phyloP scores from a whole-genome alignment of 2,329 filamentous ascomycete species.

The Colletotrichum simmondsii region DNA sequence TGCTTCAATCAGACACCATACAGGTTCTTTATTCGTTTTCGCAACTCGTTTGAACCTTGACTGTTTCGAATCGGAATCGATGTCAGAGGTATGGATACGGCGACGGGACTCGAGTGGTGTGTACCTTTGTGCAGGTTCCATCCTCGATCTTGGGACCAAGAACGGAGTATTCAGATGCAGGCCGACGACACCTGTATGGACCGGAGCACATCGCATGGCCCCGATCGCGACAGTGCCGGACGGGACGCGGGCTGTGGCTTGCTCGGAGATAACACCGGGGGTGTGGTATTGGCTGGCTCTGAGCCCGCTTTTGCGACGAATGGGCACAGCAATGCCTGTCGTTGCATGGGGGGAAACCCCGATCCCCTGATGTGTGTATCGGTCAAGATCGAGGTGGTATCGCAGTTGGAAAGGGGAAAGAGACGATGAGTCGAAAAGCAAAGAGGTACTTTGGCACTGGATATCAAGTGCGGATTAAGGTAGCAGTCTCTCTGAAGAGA shows the following conservation, averaged over 20 bases:
- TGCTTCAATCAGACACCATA: slow-evolving; percentile 13
- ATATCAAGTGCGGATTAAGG: background rate
- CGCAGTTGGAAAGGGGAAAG: slow-evolving; percentile 18
- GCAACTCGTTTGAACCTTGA: background rate
- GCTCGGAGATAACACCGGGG: slow-evolving; percentile 17
- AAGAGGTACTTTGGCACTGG: background rate
- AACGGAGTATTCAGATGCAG: background rate
- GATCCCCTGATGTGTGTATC: slow-evolving; percentile 9
- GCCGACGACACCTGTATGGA: background rate
- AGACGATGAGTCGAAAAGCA: slow-evolving; percentile 29
- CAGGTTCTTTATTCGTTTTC: background rate
- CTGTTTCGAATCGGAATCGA: background rate
- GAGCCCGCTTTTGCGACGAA: slow-evolving; percentile 1
- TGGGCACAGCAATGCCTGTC: background rate
- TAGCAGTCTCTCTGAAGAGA: background rate
- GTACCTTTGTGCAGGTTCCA: background rate
- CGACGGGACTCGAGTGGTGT: background rate
- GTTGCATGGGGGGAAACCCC: slow-evolving; percentile 4
- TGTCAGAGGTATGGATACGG: background rate
- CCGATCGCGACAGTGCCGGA: slow-evolving; percentile 22
- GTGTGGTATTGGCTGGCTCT: background rate
- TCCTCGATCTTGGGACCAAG: slow-evolving; percentile 5
- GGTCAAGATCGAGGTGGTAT: slow-evolving; percentile 22
- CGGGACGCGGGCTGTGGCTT: slow-evolving; percentile 3
- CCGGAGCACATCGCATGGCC: slow-evolving; percentile 5